Percentiles rank a stretch among this genome's conserved stretches.
Evolutionary conservation across 768 basidiomycete genomes (phyloP).

Genomic region (Rhizopogon rudus): DNA sequence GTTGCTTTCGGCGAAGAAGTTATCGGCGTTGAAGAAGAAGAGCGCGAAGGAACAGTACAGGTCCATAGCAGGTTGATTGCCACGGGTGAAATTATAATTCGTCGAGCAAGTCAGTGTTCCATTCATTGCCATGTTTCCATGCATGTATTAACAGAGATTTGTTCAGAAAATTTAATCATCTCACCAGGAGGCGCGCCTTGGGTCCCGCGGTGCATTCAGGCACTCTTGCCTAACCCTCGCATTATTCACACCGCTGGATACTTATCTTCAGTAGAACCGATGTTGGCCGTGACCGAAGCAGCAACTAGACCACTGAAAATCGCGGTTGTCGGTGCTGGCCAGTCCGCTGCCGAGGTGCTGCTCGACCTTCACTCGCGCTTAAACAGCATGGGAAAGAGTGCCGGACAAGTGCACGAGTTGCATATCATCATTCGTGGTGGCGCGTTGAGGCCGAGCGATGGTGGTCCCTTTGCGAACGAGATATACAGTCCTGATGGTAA

Average conservation of each 20-base stretch:
- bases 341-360: conserved; percentile 43
- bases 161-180: conserved; percentile 42
- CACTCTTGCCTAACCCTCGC: conserved; percentile 28
- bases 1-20: conserved; percentile 45
- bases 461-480: conserved; percentile 49
- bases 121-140: not conserved
- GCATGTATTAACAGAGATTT: not conserved
- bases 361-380: conserved; percentile 40
- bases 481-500: conserved; percentile 46
- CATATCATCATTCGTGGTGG: conserved; percentile 50
- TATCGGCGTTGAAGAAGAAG: conserved; percentile 31
- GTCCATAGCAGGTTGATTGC: conserved; percentile 32
- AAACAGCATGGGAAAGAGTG: conserved; percentile 21
- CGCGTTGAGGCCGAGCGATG: conserved; percentile 46
- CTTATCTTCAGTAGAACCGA: conserved; percentile 29
- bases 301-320: conserved; percentile 28
- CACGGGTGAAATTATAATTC: conserved; percentile 29
- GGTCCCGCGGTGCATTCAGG: conserved; percentile 34
- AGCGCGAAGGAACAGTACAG: conserved; percentile 29
- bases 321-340: conserved; percentile 44
- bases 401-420: conserved; percentile 30
- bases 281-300: conserved; percentile 27
- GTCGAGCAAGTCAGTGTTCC: conserved; percentile 34
- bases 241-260: conserved; percentile 43
- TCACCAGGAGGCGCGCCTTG: conserved; percentile 45